Evolutionary conservation across 129 eudicot species (phyloP).

Genomic region (Erigeron canadensis): DNA sequence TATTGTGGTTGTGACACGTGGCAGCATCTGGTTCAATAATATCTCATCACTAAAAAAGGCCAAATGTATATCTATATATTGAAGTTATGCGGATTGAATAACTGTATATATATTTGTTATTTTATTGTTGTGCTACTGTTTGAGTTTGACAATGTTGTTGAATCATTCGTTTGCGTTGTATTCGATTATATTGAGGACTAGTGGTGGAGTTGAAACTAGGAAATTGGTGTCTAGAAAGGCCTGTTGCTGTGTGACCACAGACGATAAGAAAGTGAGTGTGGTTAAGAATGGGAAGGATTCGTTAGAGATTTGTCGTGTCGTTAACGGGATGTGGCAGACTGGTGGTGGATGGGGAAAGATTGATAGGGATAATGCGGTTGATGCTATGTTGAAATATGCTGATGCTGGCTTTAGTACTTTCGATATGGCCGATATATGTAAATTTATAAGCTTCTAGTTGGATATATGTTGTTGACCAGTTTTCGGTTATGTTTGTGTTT

Average conservation of each 20-base stretch:
- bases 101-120: background rate
- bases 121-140: background rate
- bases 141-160: constrained; percentile 45
- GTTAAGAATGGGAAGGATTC: constrained; percentile 78
- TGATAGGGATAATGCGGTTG: constrained; percentile 54
- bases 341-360: constrained; percentile 83
- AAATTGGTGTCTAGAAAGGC: constrained; percentile 27
- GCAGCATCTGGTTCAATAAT: constrained; percentile 29
- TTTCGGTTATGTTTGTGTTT: background rate
- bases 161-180: constrained; percentile 36
- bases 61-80: constrained; percentile 18
- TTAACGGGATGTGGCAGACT: constrained; percentile 90
- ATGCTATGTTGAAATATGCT: constrained; percentile 69
- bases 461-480: constrained; percentile 18
- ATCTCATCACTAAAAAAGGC: background rate
- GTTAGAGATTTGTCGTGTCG: constrained; percentile 60
- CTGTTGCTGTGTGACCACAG: constrained; percentile 41
- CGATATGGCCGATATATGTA: constrained; percentile 88
- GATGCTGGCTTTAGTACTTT: constrained; percentile 70
- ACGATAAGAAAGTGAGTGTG: constrained; percentile 39
- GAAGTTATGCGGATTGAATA: background rate
- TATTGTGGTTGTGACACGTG: constrained; percentile 27
- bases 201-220: constrained; percentile 21
- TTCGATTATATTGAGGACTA: constrained; percentile 19
- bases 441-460: constrained; percentile 16